A percentile compares a stretch with the other conserved stretches of the same genome.
These are phyloP conservation scores for Juncus inflexus DNA, from an alignment of 176 grass and related monocot genomes.

Conservation along the genomic window DNA sequence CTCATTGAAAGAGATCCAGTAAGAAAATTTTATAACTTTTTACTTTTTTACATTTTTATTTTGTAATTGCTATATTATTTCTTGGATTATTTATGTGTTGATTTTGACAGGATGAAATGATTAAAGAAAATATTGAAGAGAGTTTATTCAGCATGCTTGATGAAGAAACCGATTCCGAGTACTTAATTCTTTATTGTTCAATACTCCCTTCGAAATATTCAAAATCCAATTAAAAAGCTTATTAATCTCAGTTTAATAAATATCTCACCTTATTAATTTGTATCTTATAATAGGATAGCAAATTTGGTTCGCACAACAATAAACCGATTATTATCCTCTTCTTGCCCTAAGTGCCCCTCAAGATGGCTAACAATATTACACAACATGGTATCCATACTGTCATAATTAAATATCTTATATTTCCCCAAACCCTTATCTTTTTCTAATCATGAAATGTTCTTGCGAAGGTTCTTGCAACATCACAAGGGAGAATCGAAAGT, in stretches of 20 bases:
- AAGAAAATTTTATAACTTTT: conserved; percentile 34
- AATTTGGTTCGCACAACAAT: conserved; percentile 89
- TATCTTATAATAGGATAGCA: conserved; percentile 52
- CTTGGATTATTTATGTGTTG: conserved; percentile 9
- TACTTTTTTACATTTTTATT: conserved; percentile 13
- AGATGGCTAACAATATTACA: conserved; percentile 74
- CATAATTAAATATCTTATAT: too few relatives aligned
- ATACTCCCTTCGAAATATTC: neutral
- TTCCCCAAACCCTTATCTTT: neutral
- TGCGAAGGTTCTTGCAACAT: conserved; percentile 79
- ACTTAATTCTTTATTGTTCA: conserved; percentile 30
- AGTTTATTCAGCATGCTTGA: conserved; percentile 94
- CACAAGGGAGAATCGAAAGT: conserved; percentile 53
- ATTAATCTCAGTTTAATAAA: conserved; percentile 7
- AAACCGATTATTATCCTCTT: conserved; percentile 78
- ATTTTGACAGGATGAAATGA: conserved; percentile 62
- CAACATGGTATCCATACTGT: conserved; percentile 43
- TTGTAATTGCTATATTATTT: conserved; percentile 1
- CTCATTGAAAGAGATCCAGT: conserved; percentile 88
- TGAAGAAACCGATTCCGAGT: conserved; percentile 97
- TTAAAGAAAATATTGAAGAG: conserved; percentile 84
- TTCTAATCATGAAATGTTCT: conserved; percentile 15
- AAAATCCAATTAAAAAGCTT: neutral
- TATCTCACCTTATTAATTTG: conserved; percentile 24
- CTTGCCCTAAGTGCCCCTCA: conserved; percentile 70